These are phyloP conservation scores for Zelonia costaricensis DNA, from an alignment of 208 protist genomes.

Conservation along the genomic window DNA sequence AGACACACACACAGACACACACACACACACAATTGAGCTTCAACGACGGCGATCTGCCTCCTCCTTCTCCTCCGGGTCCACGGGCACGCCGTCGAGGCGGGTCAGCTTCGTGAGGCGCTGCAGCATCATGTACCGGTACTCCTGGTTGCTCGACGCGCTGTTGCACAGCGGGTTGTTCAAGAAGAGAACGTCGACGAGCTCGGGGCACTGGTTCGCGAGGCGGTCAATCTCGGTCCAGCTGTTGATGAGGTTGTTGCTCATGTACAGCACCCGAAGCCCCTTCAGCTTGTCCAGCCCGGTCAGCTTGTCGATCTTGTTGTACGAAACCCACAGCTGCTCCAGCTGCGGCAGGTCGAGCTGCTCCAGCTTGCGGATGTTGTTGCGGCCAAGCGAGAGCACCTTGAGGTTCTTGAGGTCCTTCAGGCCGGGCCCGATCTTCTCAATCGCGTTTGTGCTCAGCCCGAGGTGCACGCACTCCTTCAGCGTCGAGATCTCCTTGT, in stretches of 20 bases:
- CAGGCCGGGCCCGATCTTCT: slow-evolving; percentile 92
- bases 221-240: slow-evolving; percentile 95
- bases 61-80: slow-evolving; percentile 91
- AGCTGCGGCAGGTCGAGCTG: slow-evolving; percentile 93
- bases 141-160: slow-evolving; percentile 64
- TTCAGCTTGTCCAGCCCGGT: slow-evolving; percentile 93
- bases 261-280: slow-evolving; percentile 91
- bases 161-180: slow-evolving; percentile 93
- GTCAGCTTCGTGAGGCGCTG: slow-evolving; percentile 87
- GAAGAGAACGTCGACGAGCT: slow-evolving; percentile 93
- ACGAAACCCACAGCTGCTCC: slow-evolving; percentile 96
- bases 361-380: slow-evolving; percentile 95
- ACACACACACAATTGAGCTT: not conserved
- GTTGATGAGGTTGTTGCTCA: slow-evolving; percentile 95
- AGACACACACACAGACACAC: not conserved
- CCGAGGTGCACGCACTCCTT: slow-evolving; percentile 90
- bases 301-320: slow-evolving; percentile 96
- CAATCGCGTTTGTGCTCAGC: slow-evolving; percentile 95
- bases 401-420: slow-evolving; percentile 92
- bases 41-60: slow-evolving; percentile 86
- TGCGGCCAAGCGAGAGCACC: slow-evolving; percentile 94
- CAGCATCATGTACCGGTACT: slow-evolving; percentile 89
- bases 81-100: slow-evolving; percentile 86
- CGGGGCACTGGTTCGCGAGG: slow-evolving; percentile 90
- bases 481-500: slow-evolving; percentile 87